Evolutionary conservation across 2,329 filamentous ascomycete species (phyloP).

Genomic region (Trichoderma sp.): DNA sequence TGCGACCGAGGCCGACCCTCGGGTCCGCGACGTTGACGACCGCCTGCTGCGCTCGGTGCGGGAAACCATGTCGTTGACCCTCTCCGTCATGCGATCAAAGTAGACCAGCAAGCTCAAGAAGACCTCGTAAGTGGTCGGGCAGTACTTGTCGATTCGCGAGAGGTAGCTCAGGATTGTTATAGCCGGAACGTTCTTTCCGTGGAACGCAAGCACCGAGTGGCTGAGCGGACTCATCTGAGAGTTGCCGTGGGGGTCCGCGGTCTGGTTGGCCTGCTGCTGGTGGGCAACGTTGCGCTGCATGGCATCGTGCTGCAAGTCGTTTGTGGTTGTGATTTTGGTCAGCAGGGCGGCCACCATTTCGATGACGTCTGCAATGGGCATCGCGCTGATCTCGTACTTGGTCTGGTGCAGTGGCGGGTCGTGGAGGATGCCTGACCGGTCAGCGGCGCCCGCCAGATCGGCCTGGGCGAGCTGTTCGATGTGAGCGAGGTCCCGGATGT

Average conservation of each 20-base stretch:
- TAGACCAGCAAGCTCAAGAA: slow-evolving; percentile 94
- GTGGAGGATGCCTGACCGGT: slow-evolving; percentile 46
- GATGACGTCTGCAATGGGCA: slow-evolving; percentile 96
- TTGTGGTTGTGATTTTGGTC: slow-evolving; percentile 96
- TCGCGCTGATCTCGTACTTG: slow-evolving; percentile 91
- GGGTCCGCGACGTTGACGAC: slow-evolving; percentile 18
- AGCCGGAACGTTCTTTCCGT: slow-evolving; percentile 95
- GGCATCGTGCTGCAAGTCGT: slow-evolving; percentile 90
- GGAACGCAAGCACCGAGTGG: slow-evolving; percentile 81
- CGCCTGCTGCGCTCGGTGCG: slow-evolving; percentile 50
- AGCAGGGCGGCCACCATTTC: slow-evolving; percentile 97
- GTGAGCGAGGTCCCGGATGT: slow-evolving; percentile 84
- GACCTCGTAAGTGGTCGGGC: slow-evolving; percentile 96
- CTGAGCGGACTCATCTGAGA: slow-evolving; percentile 59
- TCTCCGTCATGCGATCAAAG: slow-evolving; percentile 98
- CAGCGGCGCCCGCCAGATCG: slow-evolving; percentile 53
- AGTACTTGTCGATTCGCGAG: slow-evolving; percentile 96
- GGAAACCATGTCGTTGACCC: slow-evolving; percentile 79
- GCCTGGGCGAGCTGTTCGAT: slow-evolving; percentile 85
- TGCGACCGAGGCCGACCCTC: slow-evolving; percentile 8
- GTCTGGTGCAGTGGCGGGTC: slow-evolving; percentile 53
- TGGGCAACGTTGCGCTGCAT: slow-evolving; percentile 69
- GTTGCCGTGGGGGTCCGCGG: slow-evolving; percentile 47
- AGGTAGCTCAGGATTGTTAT: slow-evolving; percentile 97
- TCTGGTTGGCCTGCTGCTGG: slow-evolving; percentile 52